Conservation (phyloP, 352 stramenopile genomes). For the Pythium grandisporangium region DNA sequence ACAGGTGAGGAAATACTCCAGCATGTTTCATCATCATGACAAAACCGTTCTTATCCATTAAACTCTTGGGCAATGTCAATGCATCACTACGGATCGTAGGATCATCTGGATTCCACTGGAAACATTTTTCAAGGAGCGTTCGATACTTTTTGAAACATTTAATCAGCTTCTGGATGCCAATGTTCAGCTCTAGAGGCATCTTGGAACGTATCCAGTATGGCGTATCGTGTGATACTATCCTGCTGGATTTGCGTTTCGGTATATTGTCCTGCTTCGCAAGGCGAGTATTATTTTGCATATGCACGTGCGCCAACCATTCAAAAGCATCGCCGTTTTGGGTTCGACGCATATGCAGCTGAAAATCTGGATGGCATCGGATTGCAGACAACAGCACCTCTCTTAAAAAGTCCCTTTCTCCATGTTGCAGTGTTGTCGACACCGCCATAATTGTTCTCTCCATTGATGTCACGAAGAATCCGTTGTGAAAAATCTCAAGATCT, state of each 20-base stretch:
- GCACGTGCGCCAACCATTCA: too few species aligned
- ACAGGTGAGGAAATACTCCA: constrained; percentile 45
- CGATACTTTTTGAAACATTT: constrained; percentile 15
- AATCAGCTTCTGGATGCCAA: constrained; percentile 8
- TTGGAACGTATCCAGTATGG: constrained; percentile 10
- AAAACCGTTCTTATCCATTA: too few species aligned
- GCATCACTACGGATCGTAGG: too few species aligned
- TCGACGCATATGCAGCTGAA: too few species aligned
- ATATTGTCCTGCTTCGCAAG: too few species aligned
- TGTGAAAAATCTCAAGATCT: constrained; percentile 44
- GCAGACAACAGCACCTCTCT: too few species aligned
- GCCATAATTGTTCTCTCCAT: constrained; percentile 17
- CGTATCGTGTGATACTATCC: too few species aligned
- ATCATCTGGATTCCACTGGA: too few species aligned
- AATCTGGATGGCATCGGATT: too few species aligned
- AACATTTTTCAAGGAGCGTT: constrained; percentile 7
- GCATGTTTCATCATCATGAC: constrained; percentile 41
- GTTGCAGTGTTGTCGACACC: neutral
- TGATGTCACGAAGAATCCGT: constrained; percentile 40
- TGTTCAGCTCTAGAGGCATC: constrained; percentile 1
- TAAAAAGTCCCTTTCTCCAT: too few species aligned
- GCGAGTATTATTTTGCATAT: too few species aligned
- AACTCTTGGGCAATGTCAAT: constrained; percentile 16
- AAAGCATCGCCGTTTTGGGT: too few species aligned
- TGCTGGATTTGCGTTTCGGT: neutral